Base-by-base conservation (phyloP, 116 monocot genomes). In the Trichopus zeylanicus region DNA sequence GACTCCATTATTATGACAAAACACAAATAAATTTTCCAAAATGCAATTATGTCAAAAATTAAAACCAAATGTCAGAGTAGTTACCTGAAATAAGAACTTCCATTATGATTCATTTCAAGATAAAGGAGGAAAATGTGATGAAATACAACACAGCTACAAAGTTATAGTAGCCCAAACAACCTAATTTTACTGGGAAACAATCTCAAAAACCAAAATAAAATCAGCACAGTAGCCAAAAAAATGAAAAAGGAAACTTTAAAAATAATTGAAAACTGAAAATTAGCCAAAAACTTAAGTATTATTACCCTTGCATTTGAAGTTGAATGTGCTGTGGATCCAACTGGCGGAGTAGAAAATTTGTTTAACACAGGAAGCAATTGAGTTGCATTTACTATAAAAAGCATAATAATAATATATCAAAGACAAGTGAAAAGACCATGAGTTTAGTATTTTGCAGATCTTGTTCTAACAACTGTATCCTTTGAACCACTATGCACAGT, bases 221-320 rank as follows among this genome's bases (percentile, higher is more conserved):
- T 42, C 13, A 1, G 42, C 42, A 42, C n/a, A 42, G n/a, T 13
- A 15, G 18, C n/a, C n/a, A n/a, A n/a, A n/a, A n/a, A n/a, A n/a
- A n/a, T n/a, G n/a, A n/a, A n/a, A n/a, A n/a, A n/a, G n/a, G n/a
- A n/a, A n/a, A n/a, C n/a, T n/a, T n/a, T n/a, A n/a, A n/a, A n/a
- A n/a, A n/a, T n/a, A n/a, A n/a, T n/a, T n/a, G n/a, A n/a, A n/a
- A n/a, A n/a, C n/a, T n/a, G n/a, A n/a, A n/a, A n/a, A n/a, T n/a
- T n/a, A n/a, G n/a, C n/a, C n/a, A n/a, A n/a, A n/a, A n/a, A 18
- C 3, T 12, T 11, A 59, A 59, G 33, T 37, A 59, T n/a, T 18
- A 58, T 53, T 64, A 75, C 75, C 3, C 28, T 42, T 38, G 1
- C 47, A 39, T 20, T 56, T 3, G 31, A 28, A 51, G 22, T 3